These are phyloP conservation scores for Penicillium sp. DNA, from an alignment of 2,329 filamentous ascomycete genomes.

Conservation along the genomic window DNA sequence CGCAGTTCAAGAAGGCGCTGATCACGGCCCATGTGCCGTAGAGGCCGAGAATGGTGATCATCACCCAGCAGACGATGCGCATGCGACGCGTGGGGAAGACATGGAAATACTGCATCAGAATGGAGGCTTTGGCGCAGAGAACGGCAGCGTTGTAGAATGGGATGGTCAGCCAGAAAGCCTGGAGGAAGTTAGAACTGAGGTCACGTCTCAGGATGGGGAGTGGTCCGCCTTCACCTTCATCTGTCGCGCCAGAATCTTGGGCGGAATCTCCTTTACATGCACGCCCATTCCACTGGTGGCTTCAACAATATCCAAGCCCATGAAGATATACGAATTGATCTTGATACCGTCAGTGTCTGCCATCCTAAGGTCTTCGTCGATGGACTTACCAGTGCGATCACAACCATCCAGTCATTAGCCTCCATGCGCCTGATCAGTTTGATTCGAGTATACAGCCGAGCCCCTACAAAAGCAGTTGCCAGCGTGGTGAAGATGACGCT, in stretches of 20 bases:
- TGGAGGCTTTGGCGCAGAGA: conserved; percentile 46
- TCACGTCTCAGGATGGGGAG: too few species aligned
- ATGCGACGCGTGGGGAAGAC: conserved; percentile 41
- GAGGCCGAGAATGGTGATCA: conserved; percentile 36
- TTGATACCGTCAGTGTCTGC: conserved; percentile 7
- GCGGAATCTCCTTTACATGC: conserved; percentile 33
- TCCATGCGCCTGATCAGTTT: conserved; percentile 34
- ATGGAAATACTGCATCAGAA: conserved; percentile 50
- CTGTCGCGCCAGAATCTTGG: conserved; percentile 29
- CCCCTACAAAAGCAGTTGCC: conserved; percentile 29
- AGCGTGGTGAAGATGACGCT: conserved; percentile 35
- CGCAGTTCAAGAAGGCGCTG: conserved; percentile 37
- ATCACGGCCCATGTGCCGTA: conserved; percentile 38
- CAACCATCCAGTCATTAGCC: conserved; percentile 38
- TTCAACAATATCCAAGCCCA: conserved; percentile 36
- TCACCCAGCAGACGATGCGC: conserved; percentile 37
- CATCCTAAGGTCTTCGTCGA: background rate
- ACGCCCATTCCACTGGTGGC: conserved; percentile 37
- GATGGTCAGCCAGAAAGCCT: conserved; percentile 41
- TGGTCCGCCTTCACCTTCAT: conserved; percentile 28
- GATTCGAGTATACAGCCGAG: conserved; percentile 34
- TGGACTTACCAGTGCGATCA: conserved; percentile 32
- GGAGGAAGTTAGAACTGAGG: too few species aligned
- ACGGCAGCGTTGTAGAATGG: conserved; percentile 40
- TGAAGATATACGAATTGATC: conserved; percentile 35